phyloP scores from a whole-genome alignment of 169 alveolate species.

The Plasmodium falciparum region DNA sequence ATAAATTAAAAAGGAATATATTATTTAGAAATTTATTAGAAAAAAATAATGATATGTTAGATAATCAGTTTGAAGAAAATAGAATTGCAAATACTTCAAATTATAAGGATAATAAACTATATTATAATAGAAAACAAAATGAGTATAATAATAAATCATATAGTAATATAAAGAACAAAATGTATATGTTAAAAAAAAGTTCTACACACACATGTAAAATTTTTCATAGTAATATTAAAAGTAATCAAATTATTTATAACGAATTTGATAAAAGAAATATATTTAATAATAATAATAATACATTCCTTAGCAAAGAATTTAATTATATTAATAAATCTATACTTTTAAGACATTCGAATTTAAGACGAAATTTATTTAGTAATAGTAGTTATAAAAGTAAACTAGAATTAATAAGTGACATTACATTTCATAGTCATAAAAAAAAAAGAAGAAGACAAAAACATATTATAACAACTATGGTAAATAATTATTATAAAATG shows the following conservation, averaged over 20 bases:
- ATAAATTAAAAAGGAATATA: conserved; percentile 3
- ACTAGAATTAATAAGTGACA: conserved; percentile 2
- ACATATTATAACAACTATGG: conserved; percentile 28
- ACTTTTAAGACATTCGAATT: not conserved
- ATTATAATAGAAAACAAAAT: conserved; percentile 7
- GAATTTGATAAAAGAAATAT: conserved; percentile 4
- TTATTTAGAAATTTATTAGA: conserved; percentile 6
- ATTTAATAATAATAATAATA: not conserved
- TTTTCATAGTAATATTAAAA: no score
- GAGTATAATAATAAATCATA: conserved; percentile 8
- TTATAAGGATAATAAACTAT: not conserved
- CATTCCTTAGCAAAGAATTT: not conserved
- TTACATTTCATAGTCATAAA: conserved; percentile 1
- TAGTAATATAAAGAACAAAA: conserved; percentile 7
- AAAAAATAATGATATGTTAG: conserved; percentile 33
- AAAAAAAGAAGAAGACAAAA: conserved; percentile 42
- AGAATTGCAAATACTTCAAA: conserved; percentile 6
- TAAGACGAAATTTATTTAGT: not conserved
- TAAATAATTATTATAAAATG: conserved; percentile 38
- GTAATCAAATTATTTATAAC: not conserved
- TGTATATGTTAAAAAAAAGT: conserved; percentile 2
- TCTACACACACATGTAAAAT: not conserved
- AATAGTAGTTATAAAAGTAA: not conserved
- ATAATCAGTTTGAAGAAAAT: not conserved
- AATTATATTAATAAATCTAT: not conserved